A percentile compares a stretch with the other conserved stretches of the same genome.
Conservation (phyloP, 1,284 basidiomycete species). For the Fomitopsis schrenkii region DNA sequence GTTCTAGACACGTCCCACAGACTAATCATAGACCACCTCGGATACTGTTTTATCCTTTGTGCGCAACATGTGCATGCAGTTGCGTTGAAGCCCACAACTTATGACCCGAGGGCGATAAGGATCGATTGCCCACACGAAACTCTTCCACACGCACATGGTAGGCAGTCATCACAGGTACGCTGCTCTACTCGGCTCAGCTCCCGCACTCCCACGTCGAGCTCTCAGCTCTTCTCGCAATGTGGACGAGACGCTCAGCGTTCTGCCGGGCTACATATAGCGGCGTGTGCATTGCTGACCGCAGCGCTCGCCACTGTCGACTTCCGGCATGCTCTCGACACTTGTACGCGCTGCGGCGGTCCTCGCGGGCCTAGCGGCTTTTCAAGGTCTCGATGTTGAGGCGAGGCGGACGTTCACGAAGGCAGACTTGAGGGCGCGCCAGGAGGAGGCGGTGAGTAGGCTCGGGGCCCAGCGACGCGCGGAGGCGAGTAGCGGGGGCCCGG, state of each 20-base stretch:
- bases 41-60: no score
- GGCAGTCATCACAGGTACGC: no score
- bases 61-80: no score
- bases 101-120: no score
- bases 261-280: not conserved
- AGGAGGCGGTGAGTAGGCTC: slow-evolving; percentile 20
- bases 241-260: not conserved
- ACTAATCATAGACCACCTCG: not conserved
- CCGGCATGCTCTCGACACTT: slow-evolving; percentile 3
- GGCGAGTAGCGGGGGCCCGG: not conserved
- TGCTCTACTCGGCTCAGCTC: not conserved
- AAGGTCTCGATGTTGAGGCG: slow-evolving; percentile 6
- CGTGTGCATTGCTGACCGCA: not conserved
- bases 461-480: slow-evolving; percentile 10
- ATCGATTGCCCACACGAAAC: no score
- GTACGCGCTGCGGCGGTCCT: not conserved
- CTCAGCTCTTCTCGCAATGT: not conserved
- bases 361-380: not conserved
- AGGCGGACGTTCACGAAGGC: slow-evolving; percentile 18
- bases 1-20: not conserved
- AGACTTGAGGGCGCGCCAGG: slow-evolving; percentile 21
- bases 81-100: no score
- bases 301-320: not conserved
- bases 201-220: not conserved
- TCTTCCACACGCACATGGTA: no score